phyloP scores from a whole-genome alignment of 164 flowering plant genomes.

The Macadamia integrifolia region DNA sequence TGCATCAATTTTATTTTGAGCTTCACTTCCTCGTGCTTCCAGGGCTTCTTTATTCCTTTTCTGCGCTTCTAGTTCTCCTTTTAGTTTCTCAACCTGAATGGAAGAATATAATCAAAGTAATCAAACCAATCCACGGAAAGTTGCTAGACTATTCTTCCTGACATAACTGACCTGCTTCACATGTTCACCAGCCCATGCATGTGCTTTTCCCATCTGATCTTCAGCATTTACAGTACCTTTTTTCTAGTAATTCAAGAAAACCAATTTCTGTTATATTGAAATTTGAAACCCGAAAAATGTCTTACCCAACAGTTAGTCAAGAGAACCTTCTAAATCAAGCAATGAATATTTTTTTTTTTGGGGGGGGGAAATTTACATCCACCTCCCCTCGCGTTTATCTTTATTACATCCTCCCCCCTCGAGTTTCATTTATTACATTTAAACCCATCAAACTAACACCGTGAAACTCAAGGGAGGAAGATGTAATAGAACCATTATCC shows the following conservation, averaged over 20 bases:
- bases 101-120: slow-evolving; percentile 5
- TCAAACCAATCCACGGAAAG: background rate
- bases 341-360: too few relatives aligned
- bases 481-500: too few relatives aligned
- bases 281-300: too few relatives aligned
- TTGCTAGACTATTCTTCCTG: background rate
- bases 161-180: slow-evolving; percentile 57
- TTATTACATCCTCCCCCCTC: too few relatives aligned
- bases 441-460: too few relatives aligned
- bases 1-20: slow-evolving; percentile 49
- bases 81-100: slow-evolving; percentile 57
- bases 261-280: background rate
- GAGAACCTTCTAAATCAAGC: too few relatives aligned
- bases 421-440: too few relatives aligned
- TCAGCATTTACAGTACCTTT: slow-evolving; percentile 55
- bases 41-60: slow-evolving; percentile 39
- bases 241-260: slow-evolving; percentile 28
- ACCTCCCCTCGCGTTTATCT: too few relatives aligned
- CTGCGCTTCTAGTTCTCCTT: slow-evolving; percentile 47
- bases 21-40: slow-evolving; percentile 40
- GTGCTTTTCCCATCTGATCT: slow-evolving; percentile 67
- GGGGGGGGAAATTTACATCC: too few relatives aligned
- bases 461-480: too few relatives aligned
- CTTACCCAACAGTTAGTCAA: too few relatives aligned
- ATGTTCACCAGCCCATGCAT: slow-evolving; percentile 69